These are phyloP conservation scores for Zygosaccharomyces pseudorouxii DNA, from an alignment of 805 yeast genomes.

Conservation along the genomic window DNA sequence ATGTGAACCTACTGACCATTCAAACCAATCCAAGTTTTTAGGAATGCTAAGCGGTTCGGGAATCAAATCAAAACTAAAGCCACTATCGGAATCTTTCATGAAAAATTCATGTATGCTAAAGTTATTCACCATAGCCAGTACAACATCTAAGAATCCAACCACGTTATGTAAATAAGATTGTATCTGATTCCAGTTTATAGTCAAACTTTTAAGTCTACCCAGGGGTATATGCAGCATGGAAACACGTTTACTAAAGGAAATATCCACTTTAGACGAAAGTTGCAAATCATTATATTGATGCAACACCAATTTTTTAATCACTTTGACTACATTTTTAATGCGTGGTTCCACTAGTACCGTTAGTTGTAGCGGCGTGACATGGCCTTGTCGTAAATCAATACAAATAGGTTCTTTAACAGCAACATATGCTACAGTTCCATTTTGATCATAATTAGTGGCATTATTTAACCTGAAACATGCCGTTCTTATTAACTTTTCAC, in stretches of 20 bases:
- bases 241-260: conserved; percentile 17
- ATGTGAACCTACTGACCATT: conserved; percentile 12
- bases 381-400: conserved; percentile 21
- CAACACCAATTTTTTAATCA: conserved; percentile 29
- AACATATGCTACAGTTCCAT: conserved; percentile 19
- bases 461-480: conserved; percentile 27
- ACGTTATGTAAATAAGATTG: conserved; percentile 4
- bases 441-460: conserved; percentile 24
- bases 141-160: conserved; percentile 4
- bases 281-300: conserved; percentile 24
- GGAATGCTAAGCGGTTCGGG: conserved; percentile 24
- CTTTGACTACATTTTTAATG: conserved; percentile 23
- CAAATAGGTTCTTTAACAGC: conserved; percentile 23
- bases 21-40: conserved; percentile 15
- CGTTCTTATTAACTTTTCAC: conserved; percentile 18
- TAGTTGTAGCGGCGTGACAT: conserved; percentile 19
- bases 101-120: conserved; percentile 27
- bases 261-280: conserved; percentile 26
- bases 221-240: conserved; percentile 14
- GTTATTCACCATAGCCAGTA: conserved; percentile 16
- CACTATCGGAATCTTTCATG: conserved; percentile 21
- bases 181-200: conserved; percentile 22
- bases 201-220: conserved; percentile 13
- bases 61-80: conserved; percentile 24
- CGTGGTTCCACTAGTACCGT: conserved; percentile 27